These are phyloP conservation scores for Podospora fimiseda DNA, from an alignment of 495 filamentous ascomycete species.

Conservation along the genomic window DNA sequence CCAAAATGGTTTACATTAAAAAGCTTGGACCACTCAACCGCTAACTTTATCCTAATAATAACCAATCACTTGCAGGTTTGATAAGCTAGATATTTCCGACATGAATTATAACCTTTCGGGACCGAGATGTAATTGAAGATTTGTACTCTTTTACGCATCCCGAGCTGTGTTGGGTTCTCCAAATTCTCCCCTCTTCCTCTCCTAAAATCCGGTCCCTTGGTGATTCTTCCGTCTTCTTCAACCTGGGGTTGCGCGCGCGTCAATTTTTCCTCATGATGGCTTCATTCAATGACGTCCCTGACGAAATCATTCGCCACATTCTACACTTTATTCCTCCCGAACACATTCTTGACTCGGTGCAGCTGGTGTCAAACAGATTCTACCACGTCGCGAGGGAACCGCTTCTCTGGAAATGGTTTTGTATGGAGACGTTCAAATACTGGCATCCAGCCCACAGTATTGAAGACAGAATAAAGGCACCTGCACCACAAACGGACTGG, in stretches of 20 bases:
- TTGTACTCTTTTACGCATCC: no score
- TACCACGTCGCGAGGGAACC: conserved; percentile 59
- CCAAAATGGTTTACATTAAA: neutral
- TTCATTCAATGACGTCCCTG: conserved; percentile 49
- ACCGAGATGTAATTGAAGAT: neutral
- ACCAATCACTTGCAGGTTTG: neutral
- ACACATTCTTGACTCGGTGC: conserved; percentile 43
- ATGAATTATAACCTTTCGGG: neutral
- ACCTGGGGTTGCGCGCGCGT: no score
- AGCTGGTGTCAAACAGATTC: conserved; percentile 58
- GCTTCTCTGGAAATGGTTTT: conserved; percentile 75
- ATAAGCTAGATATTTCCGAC: neutral
- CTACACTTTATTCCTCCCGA: conserved; percentile 54
- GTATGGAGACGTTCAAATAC: conserved; percentile 55
- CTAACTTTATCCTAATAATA: neutral
- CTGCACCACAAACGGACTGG: conserved; percentile 64
- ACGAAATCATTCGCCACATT: conserved; percentile 69
- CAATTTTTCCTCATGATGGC: neutral
- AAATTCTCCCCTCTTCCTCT: no score
- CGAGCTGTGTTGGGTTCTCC: no score
- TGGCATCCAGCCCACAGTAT: conserved; percentile 70
- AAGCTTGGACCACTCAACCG: neutral
- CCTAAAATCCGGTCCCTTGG: no score
- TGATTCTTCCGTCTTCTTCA: no score
- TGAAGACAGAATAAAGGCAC: conserved; percentile 41